A percentile compares a stretch with the other conserved stretches of the same genome.
phyloP scores from a whole-genome alignment of 129 eudicot species.

The Flaveria bidentis region DNA sequence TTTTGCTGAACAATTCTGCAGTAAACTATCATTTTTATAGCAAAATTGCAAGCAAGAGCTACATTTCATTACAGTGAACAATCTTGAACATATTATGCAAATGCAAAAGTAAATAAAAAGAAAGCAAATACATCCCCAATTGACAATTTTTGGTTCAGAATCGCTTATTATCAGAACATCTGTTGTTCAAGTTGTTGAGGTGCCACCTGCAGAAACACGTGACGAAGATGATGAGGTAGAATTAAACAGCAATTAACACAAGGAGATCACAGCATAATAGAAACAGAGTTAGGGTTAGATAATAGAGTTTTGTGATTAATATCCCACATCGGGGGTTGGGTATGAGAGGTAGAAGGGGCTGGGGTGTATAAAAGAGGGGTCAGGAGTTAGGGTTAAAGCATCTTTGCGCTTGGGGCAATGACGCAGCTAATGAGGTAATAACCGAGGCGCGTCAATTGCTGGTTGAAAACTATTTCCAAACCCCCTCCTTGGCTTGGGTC shows the following conservation, averaged over 20 bases:
- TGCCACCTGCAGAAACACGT: neutral
- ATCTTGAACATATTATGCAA: neutral
- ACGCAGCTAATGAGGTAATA: conserved; percentile 48
- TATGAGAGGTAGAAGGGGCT: neutral
- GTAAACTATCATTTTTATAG: neutral
- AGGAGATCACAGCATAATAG: neutral
- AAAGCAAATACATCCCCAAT: too few species aligned
- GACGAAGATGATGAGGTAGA: neutral
- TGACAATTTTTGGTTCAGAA: too few species aligned
- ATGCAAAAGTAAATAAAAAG: neutral
- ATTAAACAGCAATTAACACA: neutral
- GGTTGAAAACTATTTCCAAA: conserved; percentile 59
- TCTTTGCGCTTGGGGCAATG: conserved; percentile 46
- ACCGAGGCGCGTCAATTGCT: conserved; percentile 67
- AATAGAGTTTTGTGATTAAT: neutral
- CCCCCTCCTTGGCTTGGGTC: conserved; percentile 55
- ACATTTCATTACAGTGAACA: neutral
- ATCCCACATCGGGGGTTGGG: conserved; percentile 22
- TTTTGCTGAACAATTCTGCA: too few species aligned
- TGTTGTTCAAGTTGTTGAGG: too few species aligned
- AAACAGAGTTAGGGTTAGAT: too few species aligned
- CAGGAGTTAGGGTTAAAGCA: neutral
- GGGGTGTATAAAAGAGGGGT: neutral
- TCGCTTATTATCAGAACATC: too few species aligned
- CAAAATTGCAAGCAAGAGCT: neutral